Base-by-base conservation (phyloP, 176 grass and related monocot species). In the Raddia guianensis region DNA sequence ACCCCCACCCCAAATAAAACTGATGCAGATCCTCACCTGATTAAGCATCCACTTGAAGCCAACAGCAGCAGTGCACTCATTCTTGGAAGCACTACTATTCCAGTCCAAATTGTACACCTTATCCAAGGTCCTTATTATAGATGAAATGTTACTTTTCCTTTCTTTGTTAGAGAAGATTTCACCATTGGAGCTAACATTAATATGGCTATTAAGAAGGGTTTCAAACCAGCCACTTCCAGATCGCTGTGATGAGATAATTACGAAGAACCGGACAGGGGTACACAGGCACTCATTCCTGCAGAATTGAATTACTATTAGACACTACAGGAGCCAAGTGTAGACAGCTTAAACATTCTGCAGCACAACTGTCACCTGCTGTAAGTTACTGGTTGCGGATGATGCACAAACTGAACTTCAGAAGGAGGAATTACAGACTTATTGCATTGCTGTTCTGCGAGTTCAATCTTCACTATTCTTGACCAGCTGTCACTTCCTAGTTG, bases 31-130 rank as follows among this genome's bases (percentile, higher is more conserved):
- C 11, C 74, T 76, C 73, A 97, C 94, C 91, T 97, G 94, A 91
- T 97, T 97, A 69, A 97, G 87, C 94, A 97, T 97, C 94, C 94
- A 97, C 70, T 97, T 97, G 48, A 97, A 78, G 73, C 94, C 94
- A 90, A 88, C 83, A 59, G 89, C 94, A 67, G 91, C 85, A 73
- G 94, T 94, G 73, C 94, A 97, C 82, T 94, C 94, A 83, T 97
- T 81, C 83, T 97, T 97, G 33, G 89, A 89, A 85, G 94, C 94
- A 13, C 94, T 97, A 49, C 87, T 97, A 79, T 85, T 90, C 87
- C 89, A 97, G 82, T 97, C 94, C 70, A 97, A 73, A 82, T 87
- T 94, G 79, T 97, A 94, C 45, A 97, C 83, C 86, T 73, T 97
- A 66, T 97, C 91, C 50, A 97, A 78, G 64, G 91, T 94, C 13